Conservation (phyloP, 2,329 filamentous ascomycete species). For the Trichoderma brevicompactum region DNA sequence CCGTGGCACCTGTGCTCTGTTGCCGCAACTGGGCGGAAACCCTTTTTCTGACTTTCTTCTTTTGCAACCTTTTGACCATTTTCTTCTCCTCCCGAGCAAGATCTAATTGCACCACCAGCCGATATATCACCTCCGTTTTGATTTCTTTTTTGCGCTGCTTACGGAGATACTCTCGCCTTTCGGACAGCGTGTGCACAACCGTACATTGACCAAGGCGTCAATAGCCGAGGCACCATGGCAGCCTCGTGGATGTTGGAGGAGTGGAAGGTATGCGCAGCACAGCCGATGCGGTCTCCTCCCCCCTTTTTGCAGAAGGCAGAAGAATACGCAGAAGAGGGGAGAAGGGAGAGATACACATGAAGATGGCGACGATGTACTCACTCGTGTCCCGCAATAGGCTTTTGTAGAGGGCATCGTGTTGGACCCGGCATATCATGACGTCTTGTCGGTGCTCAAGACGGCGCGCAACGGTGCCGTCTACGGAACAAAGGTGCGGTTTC, state of each 20-base stretch:
- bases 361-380: background rate
- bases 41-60: background rate
- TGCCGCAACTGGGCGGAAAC: background rate
- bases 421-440: constrained; percentile 82
- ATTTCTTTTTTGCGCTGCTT: background rate
- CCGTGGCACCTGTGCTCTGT: background rate
- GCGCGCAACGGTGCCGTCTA: constrained; percentile 97
- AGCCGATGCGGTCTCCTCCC: background rate
- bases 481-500: constrained; percentile 96
- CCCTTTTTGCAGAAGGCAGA: background rate
- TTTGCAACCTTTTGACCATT: too few species aligned
- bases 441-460: constrained; percentile 85
- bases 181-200: too few species aligned
- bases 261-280: constrained; percentile 34
- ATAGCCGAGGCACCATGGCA: constrained; percentile 33
- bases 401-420: constrained; percentile 76
- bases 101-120: background rate
- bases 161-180: background rate
- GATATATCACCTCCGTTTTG: background rate
- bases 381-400: constrained; percentile 52
- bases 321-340: background rate
- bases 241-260: constrained; percentile 32
- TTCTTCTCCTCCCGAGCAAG: background rate
- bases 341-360: background rate
- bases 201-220: background rate